These are phyloP conservation scores for Starmerella sirachaensis DNA, from an alignment of 805 yeast genomes.

Conservation along the genomic window DNA sequence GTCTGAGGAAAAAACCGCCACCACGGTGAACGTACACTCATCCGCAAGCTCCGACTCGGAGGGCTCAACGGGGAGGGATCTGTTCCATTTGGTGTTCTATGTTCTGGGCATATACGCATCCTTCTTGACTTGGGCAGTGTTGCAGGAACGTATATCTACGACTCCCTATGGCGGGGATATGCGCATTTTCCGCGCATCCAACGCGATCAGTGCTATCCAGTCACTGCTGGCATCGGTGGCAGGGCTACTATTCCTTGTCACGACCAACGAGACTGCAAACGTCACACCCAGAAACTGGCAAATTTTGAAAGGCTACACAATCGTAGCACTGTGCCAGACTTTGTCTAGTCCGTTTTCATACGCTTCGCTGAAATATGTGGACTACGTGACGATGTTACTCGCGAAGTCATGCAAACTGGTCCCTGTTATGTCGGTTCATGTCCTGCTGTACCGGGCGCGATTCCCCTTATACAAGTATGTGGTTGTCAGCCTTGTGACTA, in stretches of 20 bases:
- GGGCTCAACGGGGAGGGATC: background rate
- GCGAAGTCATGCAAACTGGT: slow-evolving; percentile 89
- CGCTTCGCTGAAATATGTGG: slow-evolving; percentile 67
- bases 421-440: slow-evolving; percentile 85
- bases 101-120: slow-evolving; percentile 67
- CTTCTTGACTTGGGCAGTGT: slow-evolving; percentile 80
- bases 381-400: slow-evolving; percentile 68
- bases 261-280: slow-evolving; percentile 24
- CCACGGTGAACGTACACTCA: no score
- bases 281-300: slow-evolving; percentile 17
- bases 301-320: slow-evolving; percentile 20
- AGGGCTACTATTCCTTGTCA: slow-evolving; percentile 48
- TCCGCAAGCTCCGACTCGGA: no score
- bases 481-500: slow-evolving; percentile 68
- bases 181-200: slow-evolving; percentile 57
- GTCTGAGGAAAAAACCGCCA: no score
- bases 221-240: slow-evolving; percentile 57
- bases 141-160: slow-evolving; percentile 79
- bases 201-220: slow-evolving; percentile 66
- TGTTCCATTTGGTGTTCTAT: slow-evolving; percentile 24
- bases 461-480: slow-evolving; percentile 67
- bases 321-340: slow-evolving; percentile 47
- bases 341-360: slow-evolving; percentile 76
- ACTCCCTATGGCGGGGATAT: slow-evolving; percentile 52
- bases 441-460: slow-evolving; percentile 50